Conservation (phyloP, 169 alveolate species). For the Cystoisospora suis region DNA sequence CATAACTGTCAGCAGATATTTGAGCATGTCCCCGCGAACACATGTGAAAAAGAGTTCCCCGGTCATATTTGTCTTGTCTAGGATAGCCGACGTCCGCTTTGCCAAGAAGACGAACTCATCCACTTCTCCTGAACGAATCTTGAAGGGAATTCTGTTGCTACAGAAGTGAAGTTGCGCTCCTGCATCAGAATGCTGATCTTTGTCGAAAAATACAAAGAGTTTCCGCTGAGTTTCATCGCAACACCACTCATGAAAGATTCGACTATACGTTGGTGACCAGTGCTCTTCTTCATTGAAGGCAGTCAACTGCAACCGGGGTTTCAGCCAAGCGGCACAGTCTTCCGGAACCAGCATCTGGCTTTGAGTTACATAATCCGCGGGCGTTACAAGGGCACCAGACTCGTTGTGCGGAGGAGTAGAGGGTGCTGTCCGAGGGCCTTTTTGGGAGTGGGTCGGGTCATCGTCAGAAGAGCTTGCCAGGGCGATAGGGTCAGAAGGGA, state of each 20-base stretch:
- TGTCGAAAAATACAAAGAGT: slow-evolving; percentile 10
- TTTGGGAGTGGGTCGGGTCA: too few species aligned
- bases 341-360: not conserved
- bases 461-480: too few species aligned
- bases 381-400: too few species aligned
- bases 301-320: slow-evolving; percentile 40
- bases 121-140: slow-evolving; percentile 42
- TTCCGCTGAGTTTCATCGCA: not conserved
- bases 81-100: slow-evolving; percentile 55
- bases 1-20: slow-evolving; percentile 50
- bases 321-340: slow-evolving; percentile 39
- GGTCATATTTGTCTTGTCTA: slow-evolving; percentile 13
- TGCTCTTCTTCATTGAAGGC: slow-evolving; percentile 15
- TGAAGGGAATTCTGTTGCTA: not conserved
- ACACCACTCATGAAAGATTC: slow-evolving; percentile 21
- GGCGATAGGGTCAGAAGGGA: too few species aligned
- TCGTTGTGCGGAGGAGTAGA: too few species aligned
- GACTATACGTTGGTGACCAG: not conserved
- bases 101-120: slow-evolving; percentile 63
- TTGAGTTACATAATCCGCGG: too few species aligned
- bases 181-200: not conserved
- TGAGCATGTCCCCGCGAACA: slow-evolving; percentile 33
- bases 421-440: too few species aligned
- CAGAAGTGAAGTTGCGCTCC: not conserved
- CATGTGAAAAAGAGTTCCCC: slow-evolving; percentile 42